phyloP scores from a whole-genome alignment of 2,329 filamentous ascomycete species.

The Zymoseptoria ardabiliae region DNA sequence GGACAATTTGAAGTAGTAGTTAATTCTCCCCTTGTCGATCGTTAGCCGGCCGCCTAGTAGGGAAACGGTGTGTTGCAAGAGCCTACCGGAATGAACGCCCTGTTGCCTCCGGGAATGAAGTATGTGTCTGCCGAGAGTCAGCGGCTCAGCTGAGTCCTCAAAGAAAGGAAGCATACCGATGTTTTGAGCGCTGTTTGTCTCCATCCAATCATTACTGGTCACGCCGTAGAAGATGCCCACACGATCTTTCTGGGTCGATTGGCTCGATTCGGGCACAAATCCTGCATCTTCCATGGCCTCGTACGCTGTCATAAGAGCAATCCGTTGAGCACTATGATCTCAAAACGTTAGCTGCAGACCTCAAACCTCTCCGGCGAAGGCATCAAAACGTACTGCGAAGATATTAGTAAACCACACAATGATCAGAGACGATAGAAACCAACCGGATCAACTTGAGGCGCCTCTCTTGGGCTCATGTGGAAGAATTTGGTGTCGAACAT shows the following conservation, averaged over 20 bases:
- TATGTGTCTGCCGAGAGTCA: constrained; percentile 21
- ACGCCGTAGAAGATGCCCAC: constrained; percentile 8
- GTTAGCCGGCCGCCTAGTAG: no score
- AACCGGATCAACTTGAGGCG: constrained; percentile 8
- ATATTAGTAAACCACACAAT: no score
- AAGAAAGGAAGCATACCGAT: constrained; percentile 4
- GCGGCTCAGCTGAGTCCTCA: constrained; percentile 1
- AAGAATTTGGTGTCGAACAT: constrained; percentile 37
- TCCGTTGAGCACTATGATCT: neutral
- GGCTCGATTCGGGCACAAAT: constrained; percentile 7
- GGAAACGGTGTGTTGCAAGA: no score
- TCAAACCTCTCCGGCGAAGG: no score
- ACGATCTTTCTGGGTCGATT: constrained; percentile 1
- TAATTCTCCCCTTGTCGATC: no score
- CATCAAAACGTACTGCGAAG: no score
- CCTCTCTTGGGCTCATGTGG: constrained; percentile 31
- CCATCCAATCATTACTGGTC: constrained; percentile 11
- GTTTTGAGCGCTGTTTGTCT: constrained; percentile 22
- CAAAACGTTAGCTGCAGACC: no score
- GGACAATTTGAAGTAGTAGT: no score
- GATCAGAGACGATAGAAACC: no score
- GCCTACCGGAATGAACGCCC: constrained; percentile 23
- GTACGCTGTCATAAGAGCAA: constrained; percentile 4
- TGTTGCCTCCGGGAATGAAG: constrained; percentile 18
- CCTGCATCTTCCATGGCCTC: constrained; percentile 7